Percentiles rank a stretch among this genome's conserved stretches.
These are phyloP conservation scores for Artomyces pyxidatus DNA, from an alignment of 768 basidiomycete genomes.

Conservation along the genomic window DNA sequence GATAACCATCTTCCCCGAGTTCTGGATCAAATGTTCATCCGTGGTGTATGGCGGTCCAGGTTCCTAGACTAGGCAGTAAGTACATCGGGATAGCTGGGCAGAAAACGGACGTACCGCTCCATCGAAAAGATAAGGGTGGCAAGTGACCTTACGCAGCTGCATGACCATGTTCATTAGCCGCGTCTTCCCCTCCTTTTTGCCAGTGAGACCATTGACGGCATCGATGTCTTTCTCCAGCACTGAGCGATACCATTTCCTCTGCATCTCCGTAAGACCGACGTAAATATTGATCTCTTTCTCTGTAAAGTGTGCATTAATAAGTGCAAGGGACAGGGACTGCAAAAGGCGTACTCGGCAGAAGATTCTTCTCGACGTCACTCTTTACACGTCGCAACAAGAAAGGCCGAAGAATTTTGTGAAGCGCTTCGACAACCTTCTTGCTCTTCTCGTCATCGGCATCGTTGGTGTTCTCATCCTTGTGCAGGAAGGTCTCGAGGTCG, in stretches of 20 bases:
- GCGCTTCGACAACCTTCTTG: slow-evolving; percentile 90
- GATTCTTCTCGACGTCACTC: slow-evolving; percentile 91
- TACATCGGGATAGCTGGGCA: not conserved
- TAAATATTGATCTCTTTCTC: slow-evolving; percentile 99
- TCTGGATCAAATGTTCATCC: slow-evolving; percentile 91
- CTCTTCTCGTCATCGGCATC: slow-evolving; percentile 77
- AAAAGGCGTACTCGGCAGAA: slow-evolving; percentile 67
- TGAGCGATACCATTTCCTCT: slow-evolving; percentile 94
- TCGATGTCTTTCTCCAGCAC: slow-evolving; percentile 98
- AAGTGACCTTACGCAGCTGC: slow-evolving; percentile 91
- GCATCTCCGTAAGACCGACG: slow-evolving; percentile 94
- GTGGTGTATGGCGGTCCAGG: slow-evolving; percentile 98
- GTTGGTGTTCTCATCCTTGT: slow-evolving; percentile 67
- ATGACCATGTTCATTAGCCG: slow-evolving; percentile 98
- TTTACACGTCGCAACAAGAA: slow-evolving; percentile 94
- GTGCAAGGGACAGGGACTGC: not conserved
- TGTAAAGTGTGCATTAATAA: slow-evolving; percentile 22
- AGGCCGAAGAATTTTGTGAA: slow-evolving; percentile 93
- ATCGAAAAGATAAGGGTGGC: slow-evolving; percentile 89
- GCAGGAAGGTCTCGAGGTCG: slow-evolving; percentile 90
- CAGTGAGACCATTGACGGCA: slow-evolving; percentile 91
- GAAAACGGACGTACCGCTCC: slow-evolving; percentile 55
- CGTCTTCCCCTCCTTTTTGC: slow-evolving; percentile 98
- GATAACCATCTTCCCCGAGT: slow-evolving; percentile 96
- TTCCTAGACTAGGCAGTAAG: slow-evolving; percentile 45